Percentiles rank a stretch among this genome's conserved stretches.
Conservation (phyloP, 306 rosid species). For the Vicia villosa region DNA sequence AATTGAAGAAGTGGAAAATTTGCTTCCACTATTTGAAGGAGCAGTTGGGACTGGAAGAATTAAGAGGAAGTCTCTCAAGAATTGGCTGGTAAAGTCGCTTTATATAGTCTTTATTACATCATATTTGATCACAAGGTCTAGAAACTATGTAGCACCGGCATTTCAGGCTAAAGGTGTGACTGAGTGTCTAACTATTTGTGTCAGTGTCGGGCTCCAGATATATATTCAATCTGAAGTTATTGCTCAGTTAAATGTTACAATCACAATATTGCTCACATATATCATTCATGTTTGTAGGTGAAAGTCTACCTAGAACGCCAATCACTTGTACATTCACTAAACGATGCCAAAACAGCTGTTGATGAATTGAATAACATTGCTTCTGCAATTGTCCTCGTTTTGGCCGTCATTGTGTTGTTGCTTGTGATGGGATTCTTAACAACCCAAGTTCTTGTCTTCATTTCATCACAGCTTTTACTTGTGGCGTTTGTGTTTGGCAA, state of each 20-base stretch:
- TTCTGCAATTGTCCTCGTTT: conserved; percentile 50
- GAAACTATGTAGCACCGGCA: neutral
- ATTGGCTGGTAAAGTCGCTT: conserved; percentile 66
- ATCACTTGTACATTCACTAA: conserved; percentile 71
- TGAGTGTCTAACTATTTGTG: neutral
- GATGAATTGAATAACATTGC: conserved; percentile 75
- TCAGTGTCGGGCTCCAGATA: no score
- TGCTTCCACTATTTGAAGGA: conserved; percentile 76
- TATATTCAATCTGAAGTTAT: no score
- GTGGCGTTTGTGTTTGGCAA: conserved; percentile 77
- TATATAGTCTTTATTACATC: neutral
- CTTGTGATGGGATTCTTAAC: conserved; percentile 77
- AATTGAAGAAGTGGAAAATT: conserved; percentile 66
- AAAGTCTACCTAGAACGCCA: conserved; percentile 79
- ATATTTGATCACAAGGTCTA: neutral
- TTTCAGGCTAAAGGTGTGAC: neutral
- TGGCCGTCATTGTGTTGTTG: conserved; percentile 60
- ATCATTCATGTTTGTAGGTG: conserved; percentile 54
- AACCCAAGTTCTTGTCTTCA: conserved; percentile 67
- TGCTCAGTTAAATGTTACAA: no score
- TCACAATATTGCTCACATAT: conserved; percentile 14
- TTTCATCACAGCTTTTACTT: conserved; percentile 79
- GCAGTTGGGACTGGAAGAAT: conserved; percentile 65
- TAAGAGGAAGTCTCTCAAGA: conserved; percentile 73
- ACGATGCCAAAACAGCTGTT: conserved; percentile 82